These are phyloP conservation scores for Pyrrhoderma noxium DNA, from an alignment of 1,284 basidiomycete species.

Conservation along the genomic window DNA sequence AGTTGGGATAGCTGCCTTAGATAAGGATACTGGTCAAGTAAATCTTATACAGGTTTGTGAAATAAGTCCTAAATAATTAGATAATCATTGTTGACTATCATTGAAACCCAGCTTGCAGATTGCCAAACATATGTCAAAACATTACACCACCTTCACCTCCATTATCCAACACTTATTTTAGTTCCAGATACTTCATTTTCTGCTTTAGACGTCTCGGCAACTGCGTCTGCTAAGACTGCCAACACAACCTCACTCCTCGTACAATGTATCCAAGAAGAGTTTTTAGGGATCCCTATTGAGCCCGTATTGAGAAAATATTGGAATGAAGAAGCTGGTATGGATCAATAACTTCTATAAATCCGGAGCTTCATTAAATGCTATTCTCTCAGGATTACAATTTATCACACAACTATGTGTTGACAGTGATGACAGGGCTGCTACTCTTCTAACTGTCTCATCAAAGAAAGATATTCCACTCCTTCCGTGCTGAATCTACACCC, in stretches of 20 bases:
- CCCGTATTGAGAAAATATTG: conserved; percentile 71
- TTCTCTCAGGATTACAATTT: conserved; percentile 60
- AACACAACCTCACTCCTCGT: conserved; percentile 55
- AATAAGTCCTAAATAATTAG: conserved; percentile 9
- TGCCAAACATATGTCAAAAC: conserved; percentile 83
- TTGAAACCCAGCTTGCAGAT: conserved; percentile 56
- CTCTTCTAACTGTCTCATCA: conserved; percentile 64
- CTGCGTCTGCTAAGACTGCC: conserved; percentile 40
- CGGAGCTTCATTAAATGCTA: neutral
- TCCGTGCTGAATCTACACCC: conserved; percentile 10
- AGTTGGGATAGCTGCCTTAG: conserved; percentile 80
- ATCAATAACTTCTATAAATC: neutral
- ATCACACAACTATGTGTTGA: conserved; percentile 71
- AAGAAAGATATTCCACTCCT: conserved; percentile 45
- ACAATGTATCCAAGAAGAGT: conserved; percentile 68
- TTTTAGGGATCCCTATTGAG: conserved; percentile 57
- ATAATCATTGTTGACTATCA: neutral
- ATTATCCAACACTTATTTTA: conserved; percentile 65
- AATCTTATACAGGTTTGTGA: conserved; percentile 57
- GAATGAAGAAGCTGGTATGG: conserved; percentile 68
- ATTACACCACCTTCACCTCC: conserved; percentile 76
- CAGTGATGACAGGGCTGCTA: conserved; percentile 68
- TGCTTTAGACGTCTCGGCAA: conserved; percentile 37
- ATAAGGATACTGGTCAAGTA: conserved; percentile 71
- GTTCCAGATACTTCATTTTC: conserved; percentile 75